phyloP scores from a whole-genome alignment of 768 basidiomycete species.

The Scleroderma bovista region DNA sequence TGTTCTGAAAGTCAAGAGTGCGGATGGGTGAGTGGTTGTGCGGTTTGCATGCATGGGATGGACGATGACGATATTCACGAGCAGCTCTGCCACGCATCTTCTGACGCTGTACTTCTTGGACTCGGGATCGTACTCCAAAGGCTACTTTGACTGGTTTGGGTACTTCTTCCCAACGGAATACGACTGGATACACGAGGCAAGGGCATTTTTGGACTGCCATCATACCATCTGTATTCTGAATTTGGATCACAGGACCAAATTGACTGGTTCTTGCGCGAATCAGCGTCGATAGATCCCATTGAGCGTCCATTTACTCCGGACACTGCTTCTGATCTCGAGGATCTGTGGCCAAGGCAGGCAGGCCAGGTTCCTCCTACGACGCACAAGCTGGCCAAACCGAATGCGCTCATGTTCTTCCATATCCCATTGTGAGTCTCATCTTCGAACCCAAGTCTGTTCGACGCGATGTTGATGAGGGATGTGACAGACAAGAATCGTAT shows the following conservation, averaged over 20 bases:
- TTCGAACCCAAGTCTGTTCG: not conserved
- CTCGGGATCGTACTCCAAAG: conserved; percentile 71
- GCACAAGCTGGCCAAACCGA: conserved; percentile 77
- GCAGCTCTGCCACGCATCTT: conserved; percentile 80
- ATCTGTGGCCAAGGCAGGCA: conserved; percentile 57
- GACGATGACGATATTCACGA: not conserved
- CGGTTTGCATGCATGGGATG: not conserved
- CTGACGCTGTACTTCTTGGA: conserved; percentile 90
- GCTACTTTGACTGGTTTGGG: conserved; percentile 50
- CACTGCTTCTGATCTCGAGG: conserved; percentile 60
- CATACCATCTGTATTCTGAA: not conserved
- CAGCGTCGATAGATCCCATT: conserved; percentile 67
- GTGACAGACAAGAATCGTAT: conserved; percentile 73
- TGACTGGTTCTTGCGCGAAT: conserved; percentile 86
- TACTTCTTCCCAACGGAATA: conserved; percentile 69
- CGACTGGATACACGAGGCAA: conserved; percentile 76
- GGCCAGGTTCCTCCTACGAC: conserved; percentile 54
- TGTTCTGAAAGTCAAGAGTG: conserved; percentile 75
- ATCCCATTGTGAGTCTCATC: conserved; percentile 70
- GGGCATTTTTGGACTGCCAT: conserved; percentile 9
- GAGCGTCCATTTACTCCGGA: conserved; percentile 83
- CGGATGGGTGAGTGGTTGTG: conserved; percentile 62
- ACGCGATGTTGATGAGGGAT: not conserved
- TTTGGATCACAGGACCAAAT: conserved; percentile 54
- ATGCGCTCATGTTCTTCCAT: conserved; percentile 97